These are phyloP conservation scores for Thalassiosira ordinaria DNA, from an alignment of 352 stramenopile genomes.

Conservation along the genomic window DNA sequence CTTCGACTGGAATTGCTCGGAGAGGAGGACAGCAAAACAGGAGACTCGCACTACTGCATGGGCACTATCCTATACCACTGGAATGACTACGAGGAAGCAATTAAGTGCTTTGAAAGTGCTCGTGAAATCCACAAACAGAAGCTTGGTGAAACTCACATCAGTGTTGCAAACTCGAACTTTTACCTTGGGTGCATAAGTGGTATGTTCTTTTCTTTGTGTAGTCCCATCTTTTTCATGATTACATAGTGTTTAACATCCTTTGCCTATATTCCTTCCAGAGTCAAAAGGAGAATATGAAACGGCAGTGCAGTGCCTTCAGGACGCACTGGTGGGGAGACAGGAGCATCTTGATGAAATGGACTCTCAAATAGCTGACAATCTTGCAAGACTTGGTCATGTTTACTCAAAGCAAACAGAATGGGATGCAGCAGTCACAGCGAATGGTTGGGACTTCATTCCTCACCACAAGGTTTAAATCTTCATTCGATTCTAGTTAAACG, in stretches of 20 bases:
- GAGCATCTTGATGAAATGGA: conserved; percentile 56
- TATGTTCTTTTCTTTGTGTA: conserved; percentile 30
- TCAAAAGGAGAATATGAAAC: conserved; percentile 55
- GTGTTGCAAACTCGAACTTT: conserved; percentile 65
- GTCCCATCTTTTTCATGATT: conserved; percentile 5
- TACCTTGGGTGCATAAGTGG: conserved; percentile 67
- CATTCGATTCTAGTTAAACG: no score
- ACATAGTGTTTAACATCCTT: conserved; percentile 4
- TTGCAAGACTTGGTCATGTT: conserved; percentile 62
- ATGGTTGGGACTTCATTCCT: no score
- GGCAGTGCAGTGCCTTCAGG: conserved; percentile 57
- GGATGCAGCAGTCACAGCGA: conserved; percentile 46
- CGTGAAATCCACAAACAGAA: conserved; percentile 56
- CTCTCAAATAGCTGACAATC: conserved; percentile 53
- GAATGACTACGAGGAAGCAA: conserved; percentile 62
- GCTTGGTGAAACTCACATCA: conserved; percentile 42
- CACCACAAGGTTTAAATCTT: no score
- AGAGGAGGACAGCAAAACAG: conserved; percentile 46
- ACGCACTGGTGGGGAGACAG: conserved; percentile 49
- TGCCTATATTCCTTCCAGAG: conserved; percentile 31
- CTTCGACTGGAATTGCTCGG: conserved; percentile 58
- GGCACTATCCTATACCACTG: conserved; percentile 66
- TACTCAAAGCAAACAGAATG: conserved; percentile 61
- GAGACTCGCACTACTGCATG: conserved; percentile 65
- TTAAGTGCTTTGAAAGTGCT: conserved; percentile 60